Conservation (phyloP, 306 rosid species). For the Vicia faba region DNA sequence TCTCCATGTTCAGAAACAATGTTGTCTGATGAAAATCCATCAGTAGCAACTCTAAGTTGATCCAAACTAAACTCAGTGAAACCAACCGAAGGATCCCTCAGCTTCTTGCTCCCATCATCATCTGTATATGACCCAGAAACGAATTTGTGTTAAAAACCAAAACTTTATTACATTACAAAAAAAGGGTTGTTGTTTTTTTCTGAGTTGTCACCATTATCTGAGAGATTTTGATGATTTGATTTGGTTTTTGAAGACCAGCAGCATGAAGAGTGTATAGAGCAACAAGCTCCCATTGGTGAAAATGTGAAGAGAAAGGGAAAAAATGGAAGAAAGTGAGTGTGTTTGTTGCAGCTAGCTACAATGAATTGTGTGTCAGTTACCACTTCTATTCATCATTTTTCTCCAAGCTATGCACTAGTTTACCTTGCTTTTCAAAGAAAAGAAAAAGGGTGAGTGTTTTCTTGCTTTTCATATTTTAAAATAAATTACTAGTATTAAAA, state of each 20-base stretch:
- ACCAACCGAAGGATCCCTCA: conserved; percentile 57
- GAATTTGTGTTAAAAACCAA: conserved; percentile 1
- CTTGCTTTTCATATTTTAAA: too few relatives aligned
- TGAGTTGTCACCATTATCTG: conserved; percentile 54
- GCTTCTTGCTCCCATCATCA: conserved; percentile 58
- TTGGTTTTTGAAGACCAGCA: conserved; percentile 86
- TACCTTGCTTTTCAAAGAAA: too few relatives aligned
- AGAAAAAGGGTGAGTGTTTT: too few relatives aligned
- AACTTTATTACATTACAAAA: conserved; percentile 18
- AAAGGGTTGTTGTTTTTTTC: background rate
- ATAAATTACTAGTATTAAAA: too few relatives aligned
- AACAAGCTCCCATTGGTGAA: conserved; percentile 89
- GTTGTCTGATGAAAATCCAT: conserved; percentile 82
- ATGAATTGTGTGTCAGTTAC: too few relatives aligned
- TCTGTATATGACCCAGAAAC: conserved; percentile 46
- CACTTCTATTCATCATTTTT: too few relatives aligned
- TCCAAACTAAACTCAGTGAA: conserved; percentile 79
- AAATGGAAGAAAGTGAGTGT: too few relatives aligned
- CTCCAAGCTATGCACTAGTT: too few relatives aligned
- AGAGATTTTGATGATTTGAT: conserved; percentile 64
- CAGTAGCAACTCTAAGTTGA: conserved; percentile 76
- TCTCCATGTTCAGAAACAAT: conserved; percentile 98
- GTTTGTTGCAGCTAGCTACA: too few relatives aligned
- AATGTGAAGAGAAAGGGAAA: background rate
- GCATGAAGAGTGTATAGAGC: conserved; percentile 81